Base-by-base conservation (phyloP, 2,329 filamentous ascomycete species). In the Pyrenophora tritici-repentis region DNA sequence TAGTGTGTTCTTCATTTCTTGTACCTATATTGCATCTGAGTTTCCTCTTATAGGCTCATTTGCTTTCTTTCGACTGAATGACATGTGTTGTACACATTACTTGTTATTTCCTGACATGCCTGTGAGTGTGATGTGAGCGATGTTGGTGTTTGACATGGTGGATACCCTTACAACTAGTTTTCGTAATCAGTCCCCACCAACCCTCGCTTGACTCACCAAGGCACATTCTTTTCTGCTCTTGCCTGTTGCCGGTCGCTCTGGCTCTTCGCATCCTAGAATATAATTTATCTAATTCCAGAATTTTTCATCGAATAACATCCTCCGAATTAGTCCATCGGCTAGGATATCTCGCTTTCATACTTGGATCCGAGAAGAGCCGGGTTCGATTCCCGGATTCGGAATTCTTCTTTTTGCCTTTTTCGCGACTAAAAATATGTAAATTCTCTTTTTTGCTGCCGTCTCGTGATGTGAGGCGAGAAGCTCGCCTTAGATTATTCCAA, bases 1-100 rank as follows among this genome's bases (percentile, higher is more conserved):
- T 20, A 20, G 18, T 20, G 18, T 26, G 48, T 53, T 55, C 36
- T 61, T 52, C 48, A 46, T 17, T 61, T 61, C 56, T 59, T 61
- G 58, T 61, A 61, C 39, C 33, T 51, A 51, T 53, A 41, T 35
- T 22, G 41, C 22, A 35, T 29, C 12, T 14, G 39, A 17, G 16
- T 5, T 14, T 53, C 44, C 34, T 22, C 39, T 47, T 51, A 20
- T 40, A 16, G 41, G 10, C n/a, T 22, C 32, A 2, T 14, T 43
- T 18, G 17, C 35, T 22, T 20, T 32, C 9, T 22, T 37, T 45
- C 39, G 20, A 38, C 34, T 50, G 33, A 53, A 53, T 53, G 50
- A 53, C 6, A 53, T 48, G 50, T 53, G 44, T 52, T 52, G 43
- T 7, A 36, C 33, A 39, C 13, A 40, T 18, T 29, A 29, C 26